Percentiles rank a stretch among this genome's conserved stretches.
phyloP scores from a whole-genome alignment of 176 grass and related monocot species.

The Musa troglodytarum region DNA sequence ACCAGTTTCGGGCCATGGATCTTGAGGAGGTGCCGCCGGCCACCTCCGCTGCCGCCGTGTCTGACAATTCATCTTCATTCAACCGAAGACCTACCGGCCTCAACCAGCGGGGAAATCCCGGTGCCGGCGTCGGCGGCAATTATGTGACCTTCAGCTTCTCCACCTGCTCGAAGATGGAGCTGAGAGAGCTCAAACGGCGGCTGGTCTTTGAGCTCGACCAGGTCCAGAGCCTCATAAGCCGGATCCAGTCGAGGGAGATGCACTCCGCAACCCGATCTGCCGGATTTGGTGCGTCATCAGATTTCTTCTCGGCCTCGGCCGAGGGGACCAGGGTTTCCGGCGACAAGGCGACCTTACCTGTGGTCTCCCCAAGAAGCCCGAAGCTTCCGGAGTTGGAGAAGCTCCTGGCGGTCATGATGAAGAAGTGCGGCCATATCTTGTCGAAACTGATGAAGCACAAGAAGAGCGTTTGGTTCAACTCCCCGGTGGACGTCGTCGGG shows the following conservation, averaged over 20 bases:
- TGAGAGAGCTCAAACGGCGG: constrained; percentile 42
- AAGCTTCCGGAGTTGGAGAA: constrained; percentile 18
- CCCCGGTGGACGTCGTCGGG: constrained; percentile 56
- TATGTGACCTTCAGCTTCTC: constrained; percentile 34
- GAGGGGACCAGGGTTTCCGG: not conserved
- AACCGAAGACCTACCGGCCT: not conserved
- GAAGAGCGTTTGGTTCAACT: constrained; percentile 81
- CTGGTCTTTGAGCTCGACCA: constrained; percentile 65
- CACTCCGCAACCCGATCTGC: constrained; percentile 12
- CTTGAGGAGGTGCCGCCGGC: not conserved
- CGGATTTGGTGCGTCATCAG: not conserved
- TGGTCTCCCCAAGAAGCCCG: not conserved
- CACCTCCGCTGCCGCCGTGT: not conserved
- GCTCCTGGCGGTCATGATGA: constrained; percentile 42
- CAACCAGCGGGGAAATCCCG: not conserved
- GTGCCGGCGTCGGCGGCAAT: not conserved
- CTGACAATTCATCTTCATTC: not conserved
- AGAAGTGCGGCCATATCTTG: constrained; percentile 63
- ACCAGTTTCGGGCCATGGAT: not conserved
- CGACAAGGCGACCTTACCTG: not conserved
- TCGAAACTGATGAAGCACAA: constrained; percentile 73
- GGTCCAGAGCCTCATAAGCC: constrained; percentile 51
- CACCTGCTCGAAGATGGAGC: constrained; percentile 29
- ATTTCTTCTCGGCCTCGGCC: not conserved
- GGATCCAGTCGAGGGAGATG: constrained; percentile 55